Evolutionary conservation across 1,284 basidiomycete genomes (phyloP).

Genomic region (Schizophyllum commune): DNA sequence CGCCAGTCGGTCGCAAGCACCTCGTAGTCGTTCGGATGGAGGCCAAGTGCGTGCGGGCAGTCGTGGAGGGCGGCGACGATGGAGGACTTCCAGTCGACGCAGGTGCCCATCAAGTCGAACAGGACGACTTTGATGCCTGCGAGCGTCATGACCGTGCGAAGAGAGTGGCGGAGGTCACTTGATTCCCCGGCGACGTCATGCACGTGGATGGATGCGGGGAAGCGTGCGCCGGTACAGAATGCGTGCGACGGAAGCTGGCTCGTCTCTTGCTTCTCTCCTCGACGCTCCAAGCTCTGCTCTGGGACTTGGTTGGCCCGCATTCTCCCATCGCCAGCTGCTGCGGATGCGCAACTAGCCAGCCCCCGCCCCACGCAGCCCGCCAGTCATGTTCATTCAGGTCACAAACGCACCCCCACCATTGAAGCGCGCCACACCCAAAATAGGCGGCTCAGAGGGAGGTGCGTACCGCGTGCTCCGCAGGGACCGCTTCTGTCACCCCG

Average conservation of each 20-base stretch:
- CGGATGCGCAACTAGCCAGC: not conserved
- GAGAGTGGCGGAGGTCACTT: not conserved
- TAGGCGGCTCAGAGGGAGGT: not conserved
- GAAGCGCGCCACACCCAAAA: not conserved
- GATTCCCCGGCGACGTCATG: not conserved
- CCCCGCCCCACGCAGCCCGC: not conserved
- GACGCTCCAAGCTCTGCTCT: not conserved
- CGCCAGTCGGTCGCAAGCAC: constrained; percentile 9
- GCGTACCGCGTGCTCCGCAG: not conserved
- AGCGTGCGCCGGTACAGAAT: not conserved
- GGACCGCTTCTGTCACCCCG: not conserved
- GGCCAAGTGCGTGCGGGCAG: not conserved
- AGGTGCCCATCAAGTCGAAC: constrained; percentile 10
- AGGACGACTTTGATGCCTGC: constrained; percentile 4
- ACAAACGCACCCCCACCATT: not conserved
- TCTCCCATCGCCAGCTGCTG: not conserved
- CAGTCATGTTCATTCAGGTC: not conserved
- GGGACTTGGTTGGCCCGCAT: not conserved
- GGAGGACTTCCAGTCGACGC: constrained; percentile 12
- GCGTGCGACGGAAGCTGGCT: not conserved
- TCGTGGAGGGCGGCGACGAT: constrained; percentile 4
- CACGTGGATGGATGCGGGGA: not conserved
- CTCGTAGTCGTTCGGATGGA: not conserved
- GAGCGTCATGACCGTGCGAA: not conserved
- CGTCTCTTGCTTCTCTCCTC: not conserved